Conservation (phyloP, 208 protist genomes). For the Angomonas ambiguus region DNA sequence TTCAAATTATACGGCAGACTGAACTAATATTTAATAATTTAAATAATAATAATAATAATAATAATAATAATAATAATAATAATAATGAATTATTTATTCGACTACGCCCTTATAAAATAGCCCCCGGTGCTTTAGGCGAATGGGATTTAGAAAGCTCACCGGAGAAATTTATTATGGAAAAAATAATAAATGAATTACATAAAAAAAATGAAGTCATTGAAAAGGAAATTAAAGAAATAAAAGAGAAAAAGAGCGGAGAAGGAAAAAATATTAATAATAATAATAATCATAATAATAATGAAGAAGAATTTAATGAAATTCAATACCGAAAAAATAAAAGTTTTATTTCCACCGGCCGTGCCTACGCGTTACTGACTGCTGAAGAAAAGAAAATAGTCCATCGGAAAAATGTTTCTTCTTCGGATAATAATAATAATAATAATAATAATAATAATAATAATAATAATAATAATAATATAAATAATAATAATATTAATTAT, state of each 20-base stretch:
- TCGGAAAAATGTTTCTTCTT: too few relatives aligned
- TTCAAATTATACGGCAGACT: slow-evolving; percentile 44
- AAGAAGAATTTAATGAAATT: neutral
- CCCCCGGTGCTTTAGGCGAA: neutral
- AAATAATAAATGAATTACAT: neutral
- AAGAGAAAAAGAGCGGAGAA: too few relatives aligned
- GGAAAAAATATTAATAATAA: too few relatives aligned
- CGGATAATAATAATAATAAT: too few relatives aligned
- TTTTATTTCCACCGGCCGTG: slow-evolving; percentile 33
- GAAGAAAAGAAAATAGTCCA: neutral
- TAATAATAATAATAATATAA: too few relatives aligned
- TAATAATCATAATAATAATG: neutral
- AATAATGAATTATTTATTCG: slow-evolving; percentile 1
- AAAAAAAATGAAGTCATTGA: neutral
- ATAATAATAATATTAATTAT: slow-evolving; percentile 4
- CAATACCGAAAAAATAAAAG: neutral
- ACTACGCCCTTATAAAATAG: neutral
- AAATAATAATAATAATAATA: slow-evolving; percentile 1
- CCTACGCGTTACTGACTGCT: slow-evolving; percentile 16
- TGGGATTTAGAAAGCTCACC: neutral
- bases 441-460: too few relatives aligned
- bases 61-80: slow-evolving; percentile 2
- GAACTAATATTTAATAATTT: neutral
- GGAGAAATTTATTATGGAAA: neutral
- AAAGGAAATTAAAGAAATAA: neutral